These are phyloP conservation scores for Blepharisma stoltei DNA, from an alignment of 73 alveolate species.

Conservation along the genomic window DNA sequence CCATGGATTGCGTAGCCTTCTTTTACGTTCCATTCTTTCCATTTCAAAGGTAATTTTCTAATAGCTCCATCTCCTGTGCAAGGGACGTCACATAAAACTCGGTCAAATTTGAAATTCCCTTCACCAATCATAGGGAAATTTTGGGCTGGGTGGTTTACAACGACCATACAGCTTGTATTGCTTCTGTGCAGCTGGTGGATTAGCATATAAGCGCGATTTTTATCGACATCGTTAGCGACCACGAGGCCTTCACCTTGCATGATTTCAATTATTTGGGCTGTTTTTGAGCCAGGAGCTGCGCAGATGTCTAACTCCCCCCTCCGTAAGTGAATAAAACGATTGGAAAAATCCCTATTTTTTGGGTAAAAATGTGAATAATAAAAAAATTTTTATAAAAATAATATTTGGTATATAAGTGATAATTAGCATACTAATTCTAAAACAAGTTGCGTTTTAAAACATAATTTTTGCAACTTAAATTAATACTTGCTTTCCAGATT, in stretches of 20 bases:
- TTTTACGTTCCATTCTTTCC: slow-evolving; percentile 95
- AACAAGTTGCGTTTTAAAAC: no score
- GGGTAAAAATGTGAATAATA: slow-evolving; percentile 48
- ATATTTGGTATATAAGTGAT: no score
- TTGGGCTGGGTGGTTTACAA: slow-evolving; percentile 91
- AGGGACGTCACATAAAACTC: slow-evolving; percentile 98
- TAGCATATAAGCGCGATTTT: slow-evolving; percentile 91
- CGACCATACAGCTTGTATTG: slow-evolving; percentile 78
- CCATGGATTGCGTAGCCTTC: slow-evolving; percentile 89
- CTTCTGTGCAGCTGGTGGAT: slow-evolving; percentile 89
- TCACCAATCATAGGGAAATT: slow-evolving; percentile 64
- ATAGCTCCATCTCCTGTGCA: slow-evolving; percentile 99
- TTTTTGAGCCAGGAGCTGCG: slow-evolving; percentile 99
- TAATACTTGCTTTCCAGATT: no score
- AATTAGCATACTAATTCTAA: no score
- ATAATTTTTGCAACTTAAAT: no score
- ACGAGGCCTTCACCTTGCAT: slow-evolving; percentile 72
- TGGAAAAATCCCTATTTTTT: no score
- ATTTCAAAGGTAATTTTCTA: slow-evolving; percentile 92
- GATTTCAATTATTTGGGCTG: slow-evolving; percentile 92
- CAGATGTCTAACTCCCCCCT: no score
- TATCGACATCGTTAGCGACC: slow-evolving; percentile 94
- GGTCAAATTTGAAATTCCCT: slow-evolving; percentile 70
- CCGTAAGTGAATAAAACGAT: no score
- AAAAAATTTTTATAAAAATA: slow-evolving; percentile 9